Evolutionary conservation across 2,329 filamentous ascomycete species (phyloP), one percentile per base, ranked within the genome.

Genomic region (Exserohilum rostratum): DNA sequence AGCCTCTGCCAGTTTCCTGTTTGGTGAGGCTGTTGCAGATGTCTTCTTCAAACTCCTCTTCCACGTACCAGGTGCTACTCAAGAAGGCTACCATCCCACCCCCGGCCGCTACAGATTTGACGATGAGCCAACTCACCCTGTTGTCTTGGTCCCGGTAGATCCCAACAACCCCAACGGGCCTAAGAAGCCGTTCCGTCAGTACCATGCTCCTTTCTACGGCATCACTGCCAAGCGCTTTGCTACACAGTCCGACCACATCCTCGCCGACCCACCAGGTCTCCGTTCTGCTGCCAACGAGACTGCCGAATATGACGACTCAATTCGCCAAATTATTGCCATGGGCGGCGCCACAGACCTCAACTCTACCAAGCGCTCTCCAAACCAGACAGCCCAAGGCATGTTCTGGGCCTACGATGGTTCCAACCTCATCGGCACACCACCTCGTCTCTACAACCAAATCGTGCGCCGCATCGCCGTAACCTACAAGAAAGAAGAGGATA

Each of bases 101-200:
- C 57, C 55, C 0, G 61, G 63, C 2, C 48, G 47, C 7, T 68
- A 62, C 50, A 64, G 51, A 22, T 68, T 68, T 42, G 49, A 62
- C 34, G 66, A 66, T 35, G 66, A 68, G 34, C 66, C 66, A 15
- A 68, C 66, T 2, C 61, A 68, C 44, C 65, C 66, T 2, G 59
- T 68, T 13, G 44, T 46, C 1, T 45, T 68, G 6, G 48, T 65
- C n/a, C 65, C 65, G 3, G 54, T 60, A 2, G 61, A 68, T 18
- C 47, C 57, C 17, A 68, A 68, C 45, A 50, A 68, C 33, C 65
- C 65, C 11, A 54, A 57, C 34, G 64, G 64, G 9, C 62, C 62
- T 5, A 59, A 52, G 51, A 47, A 42, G 33, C 53, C 61, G 2
- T 55, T 61, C 31, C 57, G 60, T 5, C 35, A 63, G 12, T 66